Conservation (phyloP, 306 rosid species). For the Rubus idaeus region DNA sequence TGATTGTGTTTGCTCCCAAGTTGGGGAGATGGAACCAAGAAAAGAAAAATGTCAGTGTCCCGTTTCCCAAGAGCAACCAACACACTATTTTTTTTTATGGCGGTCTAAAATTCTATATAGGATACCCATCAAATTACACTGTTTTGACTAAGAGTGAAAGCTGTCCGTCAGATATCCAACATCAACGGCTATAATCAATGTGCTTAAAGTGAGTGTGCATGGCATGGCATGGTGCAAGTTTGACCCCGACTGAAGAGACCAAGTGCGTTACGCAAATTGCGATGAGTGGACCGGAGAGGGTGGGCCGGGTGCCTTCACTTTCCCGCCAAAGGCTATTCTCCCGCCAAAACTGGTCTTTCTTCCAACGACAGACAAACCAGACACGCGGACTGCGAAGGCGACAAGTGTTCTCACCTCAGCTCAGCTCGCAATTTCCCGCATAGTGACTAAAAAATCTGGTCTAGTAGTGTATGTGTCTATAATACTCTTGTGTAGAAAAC, state of each 20-base stretch:
- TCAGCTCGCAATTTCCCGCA: background rate
- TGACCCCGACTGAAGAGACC: slow-evolving; percentile 1
- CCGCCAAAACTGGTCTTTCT: slow-evolving; percentile 27
- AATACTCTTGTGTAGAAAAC: no score
- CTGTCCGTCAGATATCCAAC: no score
- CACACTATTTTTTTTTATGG: background rate
- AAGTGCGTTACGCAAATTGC: slow-evolving; percentile 29
- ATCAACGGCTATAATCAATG: no score
- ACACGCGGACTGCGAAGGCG: background rate
- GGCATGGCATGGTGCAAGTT: background rate
- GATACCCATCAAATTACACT: background rate
- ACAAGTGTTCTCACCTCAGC: slow-evolving; percentile 15
- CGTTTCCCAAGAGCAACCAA: background rate
- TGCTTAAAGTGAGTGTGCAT: background rate
- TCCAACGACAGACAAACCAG: background rate
- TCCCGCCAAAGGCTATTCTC: slow-evolving; percentile 44
- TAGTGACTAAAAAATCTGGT: background rate
- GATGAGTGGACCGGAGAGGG: slow-evolving; percentile 19
- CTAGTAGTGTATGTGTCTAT: background rate
- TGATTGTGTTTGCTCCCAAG: background rate
- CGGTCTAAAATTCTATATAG: background rate
- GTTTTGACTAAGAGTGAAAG: background rate
- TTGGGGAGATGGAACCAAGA: background rate
- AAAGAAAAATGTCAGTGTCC: background rate
- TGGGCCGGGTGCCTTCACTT: slow-evolving; percentile 16